Percentiles rank a stretch among this genome's conserved stretches.
Evolutionary conservation across 495 filamentous ascomycete genomes (phyloP).

Genomic region (Penicillium samsonianum): DNA sequence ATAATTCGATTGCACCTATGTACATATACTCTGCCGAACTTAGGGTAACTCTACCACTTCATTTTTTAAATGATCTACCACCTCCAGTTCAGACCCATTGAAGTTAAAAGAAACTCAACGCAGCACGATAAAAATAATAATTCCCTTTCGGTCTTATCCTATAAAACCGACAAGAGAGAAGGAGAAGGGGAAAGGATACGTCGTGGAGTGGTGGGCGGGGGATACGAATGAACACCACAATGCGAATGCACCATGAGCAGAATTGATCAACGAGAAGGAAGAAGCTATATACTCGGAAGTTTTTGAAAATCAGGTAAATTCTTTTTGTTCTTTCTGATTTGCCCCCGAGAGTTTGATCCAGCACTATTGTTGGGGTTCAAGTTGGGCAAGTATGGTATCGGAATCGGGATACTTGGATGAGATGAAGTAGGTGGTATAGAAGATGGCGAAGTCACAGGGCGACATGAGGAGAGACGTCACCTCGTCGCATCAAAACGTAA

Average conservation of each 20-base stretch:
- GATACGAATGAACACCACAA: slow-evolving; percentile 13
- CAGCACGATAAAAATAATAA: background rate
- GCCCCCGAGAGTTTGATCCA: slow-evolving; percentile 7
- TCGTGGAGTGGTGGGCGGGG: background rate
- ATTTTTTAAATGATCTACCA: background rate
- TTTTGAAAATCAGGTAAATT: slow-evolving; percentile 9
- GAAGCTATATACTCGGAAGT: slow-evolving; percentile 18
- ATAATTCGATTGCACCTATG: too few species aligned
- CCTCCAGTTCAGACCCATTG: background rate
- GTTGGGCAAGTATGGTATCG: background rate
- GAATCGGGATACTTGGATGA: background rate
- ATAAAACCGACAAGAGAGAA: background rate
- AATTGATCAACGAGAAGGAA: background rate
- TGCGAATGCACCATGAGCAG: slow-evolving; percentile 16
- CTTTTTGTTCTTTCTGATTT: slow-evolving; percentile 8
- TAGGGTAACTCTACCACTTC: background rate
- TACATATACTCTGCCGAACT: background rate
- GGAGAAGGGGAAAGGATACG: background rate
- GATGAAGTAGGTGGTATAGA: slow-evolving; percentile 13
- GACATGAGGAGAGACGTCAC: slow-evolving; percentile 23
- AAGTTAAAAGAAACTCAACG: background rate
- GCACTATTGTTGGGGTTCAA: slow-evolving; percentile 3
- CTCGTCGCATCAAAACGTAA: slow-evolving; percentile 30
- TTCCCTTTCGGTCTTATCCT: background rate
- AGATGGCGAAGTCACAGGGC: slow-evolving; percentile 15